Base-by-base conservation (phyloP, 768 basidiomycete genomes). In the Kwoniella shandongensis region DNA sequence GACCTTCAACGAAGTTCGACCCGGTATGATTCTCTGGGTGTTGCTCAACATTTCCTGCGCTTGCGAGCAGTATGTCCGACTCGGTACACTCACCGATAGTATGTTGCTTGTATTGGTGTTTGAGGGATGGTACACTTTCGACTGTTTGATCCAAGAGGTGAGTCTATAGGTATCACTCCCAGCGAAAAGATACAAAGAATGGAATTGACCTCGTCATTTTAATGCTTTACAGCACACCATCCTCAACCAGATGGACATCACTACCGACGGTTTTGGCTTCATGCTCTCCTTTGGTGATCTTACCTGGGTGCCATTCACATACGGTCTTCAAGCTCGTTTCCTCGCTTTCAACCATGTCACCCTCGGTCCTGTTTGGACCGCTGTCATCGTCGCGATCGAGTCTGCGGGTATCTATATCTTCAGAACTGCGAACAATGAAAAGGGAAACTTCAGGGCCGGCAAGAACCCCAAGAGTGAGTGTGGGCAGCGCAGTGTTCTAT, bases 191-290 rank as follows among this genome's bases (percentile, higher is more conserved):
- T 6, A 13, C 32, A 32, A 32, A 32, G n/a, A n/a, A n/a, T n/a
- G n/a, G n/a, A n/a, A n/a, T n/a, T n/a, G n/a, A n/a, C n/a, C n/a
- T n/a, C n/a, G n/a, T n/a, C n/a, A n/a, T n/a, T n/a, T n/a, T n/a
- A n/a, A n/a, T n/a, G n/a, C n/a, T n/a, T n/a, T 20, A 6, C 63
- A 96, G 90, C 83, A 88, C 1, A 87, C 89, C 10, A 82, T 99
- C 63, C 81, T 98, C 55, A 93, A 90, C 0, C 91, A 88, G 3
- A 99, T 99, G 89, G 96, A 99, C 71, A 93, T 99, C 72, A 93
- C 87, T 2, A 89, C 88, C 11, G 96, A 99, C 67, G 96, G 96
- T 11, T 97, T 98, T 69, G 96, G 96, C 6, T 97, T 92, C 82
- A 99, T 99, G 96, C 86, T 99, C 26, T 79, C 91, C 4, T 83